phyloP scores from a whole-genome alignment of 2,329 filamentous ascomycete species.

The Ambrosiella xylebori region DNA sequence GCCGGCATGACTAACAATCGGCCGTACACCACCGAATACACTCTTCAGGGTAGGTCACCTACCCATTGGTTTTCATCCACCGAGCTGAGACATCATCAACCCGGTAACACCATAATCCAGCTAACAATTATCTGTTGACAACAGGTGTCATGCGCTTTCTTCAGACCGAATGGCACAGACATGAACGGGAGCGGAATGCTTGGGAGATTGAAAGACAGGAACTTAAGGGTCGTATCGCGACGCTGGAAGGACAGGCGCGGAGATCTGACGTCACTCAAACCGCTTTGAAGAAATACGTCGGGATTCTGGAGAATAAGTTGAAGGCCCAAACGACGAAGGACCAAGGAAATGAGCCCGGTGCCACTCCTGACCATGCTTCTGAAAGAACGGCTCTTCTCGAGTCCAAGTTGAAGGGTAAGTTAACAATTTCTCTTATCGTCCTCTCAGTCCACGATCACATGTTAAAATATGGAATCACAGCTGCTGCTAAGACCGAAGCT shows the following conservation, averaged over 20 bases:
- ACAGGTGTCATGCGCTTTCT: conserved; percentile 96
- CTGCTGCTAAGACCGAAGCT: conserved; percentile 20
- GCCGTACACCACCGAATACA: conserved; percentile 44
- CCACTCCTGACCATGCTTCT: conserved; percentile 30
- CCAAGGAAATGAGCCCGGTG: conserved; percentile 33
- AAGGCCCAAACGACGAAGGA: conserved; percentile 64
- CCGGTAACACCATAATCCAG: neutral
- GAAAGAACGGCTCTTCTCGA: conserved; percentile 32
- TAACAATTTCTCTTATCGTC: neutral
- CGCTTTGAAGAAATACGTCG: conserved; percentile 76
- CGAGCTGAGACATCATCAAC: no score
- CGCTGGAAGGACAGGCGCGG: conserved; percentile 74
- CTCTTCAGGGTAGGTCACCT: conserved; percentile 31
- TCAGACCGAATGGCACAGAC: conserved; percentile 96
- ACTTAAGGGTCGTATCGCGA: conserved; percentile 95
- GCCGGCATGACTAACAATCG: conserved; percentile 22
- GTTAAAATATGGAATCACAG: conserved; percentile 11
- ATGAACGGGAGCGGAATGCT: conserved; percentile 90
- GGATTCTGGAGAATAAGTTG: conserved; percentile 74
- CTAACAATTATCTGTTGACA: conserved; percentile 3
- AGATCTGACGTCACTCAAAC: conserved; percentile 79
- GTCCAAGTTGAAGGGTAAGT: conserved; percentile 37
- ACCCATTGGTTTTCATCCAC: neutral
- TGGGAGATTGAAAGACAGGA: conserved; percentile 99
- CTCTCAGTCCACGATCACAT: neutral